Base-by-base conservation (phyloP, 2,329 filamentous ascomycete species). In the Colletotrichum agaves region DNA sequence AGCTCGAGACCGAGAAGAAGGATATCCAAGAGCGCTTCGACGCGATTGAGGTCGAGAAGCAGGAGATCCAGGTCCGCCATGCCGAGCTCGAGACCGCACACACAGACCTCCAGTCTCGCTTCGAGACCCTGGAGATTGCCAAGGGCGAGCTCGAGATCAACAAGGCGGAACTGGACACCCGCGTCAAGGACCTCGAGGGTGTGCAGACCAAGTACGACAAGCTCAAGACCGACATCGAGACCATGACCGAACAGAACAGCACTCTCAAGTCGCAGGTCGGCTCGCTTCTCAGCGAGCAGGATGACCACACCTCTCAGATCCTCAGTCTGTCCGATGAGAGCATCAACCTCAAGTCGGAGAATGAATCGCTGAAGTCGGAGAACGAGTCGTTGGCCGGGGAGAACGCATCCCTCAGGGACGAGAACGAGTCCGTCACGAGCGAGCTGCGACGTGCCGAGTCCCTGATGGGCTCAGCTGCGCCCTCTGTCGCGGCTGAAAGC, bases 261-360 rank as follows among this genome's bases (percentile, higher is more conserved):
- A 69, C 57, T 6, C 67, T 70, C 43, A 44, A 69, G 31, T 37
- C 56, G 3, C 67, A 70, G 31, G 47, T 71, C 37, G 50, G 46
- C 6, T 57, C 39, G 1, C 61, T 70, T 3, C 69, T 70, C 43
- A 63, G 56, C 44, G 69, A 70, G 19, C 67, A 69, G 11, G 69
- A 70, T 15, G 69, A 70, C 15, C 58, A 66, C 27, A 56, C 44
- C 8, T 70, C 69, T 11, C 66, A 63, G 55, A 69, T 70, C 1
- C 60, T 67, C 15, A 59, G 52, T 23, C 61, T 71, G 19, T 35
- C 56, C 2, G 67, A 66, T 17, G 69, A 71, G 23, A 50, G 69
- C 15, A 41, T 66, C 41, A 56, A 39, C 6, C 67, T 71, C 5
- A 60, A 47, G 15, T 61, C 64, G 5, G 64, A 67, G 47, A 67